Base-by-base conservation (phyloP, 2,329 filamentous ascomycete species). In the Aureobasidium melanogenum region DNA sequence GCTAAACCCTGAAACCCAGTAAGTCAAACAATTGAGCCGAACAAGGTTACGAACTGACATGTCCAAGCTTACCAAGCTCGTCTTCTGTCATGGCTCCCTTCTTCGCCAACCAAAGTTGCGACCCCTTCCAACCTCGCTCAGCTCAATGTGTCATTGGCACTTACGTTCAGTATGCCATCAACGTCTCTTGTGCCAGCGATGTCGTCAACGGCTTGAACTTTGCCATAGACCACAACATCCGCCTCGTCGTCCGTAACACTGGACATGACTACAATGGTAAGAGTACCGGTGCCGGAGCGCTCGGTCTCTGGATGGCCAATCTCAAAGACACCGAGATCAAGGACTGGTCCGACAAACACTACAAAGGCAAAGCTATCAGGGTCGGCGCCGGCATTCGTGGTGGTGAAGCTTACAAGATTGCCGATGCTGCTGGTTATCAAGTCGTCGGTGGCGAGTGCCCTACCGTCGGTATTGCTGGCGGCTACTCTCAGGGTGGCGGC, bases 401-500 rank as follows among this genome's bases (percentile, higher is more conserved):
- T 65, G 73, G 69, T 26, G 76, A 82, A 6, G 70, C 81, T 0
- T 80, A 84, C 63, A 67, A 73, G 0, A 71, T 74, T 10, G 76
- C 82, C 0, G 72, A 79, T 55, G 66, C 72, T 1, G 66, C 75
- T 61, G 76, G 79, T 51, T 70, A 82, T 17, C 76, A 76, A 1
- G 72, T 85, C 5, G 79, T 87, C 0, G 81, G 80, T 0, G 84
- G 84, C 2, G 77, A 77, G 2, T 79, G 77, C 39, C 78, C 77
- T 0, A 81, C 79, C 0, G 83, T 87, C 5, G 84, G 83, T 1
- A 65, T 83, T 8, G 79, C 81, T 0, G 85, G 84, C 17, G 84
- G 84, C 1, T 87, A 81, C 66, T 79, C 75, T 3, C 82, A 84
- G 68, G 84, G 83, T 5, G 85, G 83, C 15, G 85, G 85, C 0